Evolutionary conservation across 495 filamentous ascomycete species (phyloP).

Genomic region (Stereocaulon alpinum): DNA sequence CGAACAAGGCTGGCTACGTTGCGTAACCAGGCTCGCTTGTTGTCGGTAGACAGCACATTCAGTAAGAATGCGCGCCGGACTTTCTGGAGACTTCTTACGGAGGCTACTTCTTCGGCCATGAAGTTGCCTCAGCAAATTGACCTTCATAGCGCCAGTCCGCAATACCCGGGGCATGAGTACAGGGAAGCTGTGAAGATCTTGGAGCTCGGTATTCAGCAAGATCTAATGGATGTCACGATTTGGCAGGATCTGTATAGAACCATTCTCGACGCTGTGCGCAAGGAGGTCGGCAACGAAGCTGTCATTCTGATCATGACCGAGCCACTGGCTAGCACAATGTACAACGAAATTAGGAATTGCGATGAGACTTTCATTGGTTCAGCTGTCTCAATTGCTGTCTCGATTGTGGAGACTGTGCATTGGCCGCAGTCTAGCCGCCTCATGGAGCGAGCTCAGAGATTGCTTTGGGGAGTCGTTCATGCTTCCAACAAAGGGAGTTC

Average conservation of each 20-base stretch:
- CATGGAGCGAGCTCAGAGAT: constrained; percentile 45
- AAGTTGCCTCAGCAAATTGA: constrained; percentile 2
- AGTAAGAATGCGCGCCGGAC: neutral
- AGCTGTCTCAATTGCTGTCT: constrained; percentile 16
- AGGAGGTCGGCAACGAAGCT: constrained; percentile 56
- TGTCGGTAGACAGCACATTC: neutral
- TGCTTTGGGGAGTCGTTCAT: constrained; percentile 48
- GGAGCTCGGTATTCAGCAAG: constrained; percentile 46
- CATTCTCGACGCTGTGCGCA: constrained; percentile 46
- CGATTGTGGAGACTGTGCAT: constrained; percentile 24
- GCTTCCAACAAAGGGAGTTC: constrained; percentile 32
- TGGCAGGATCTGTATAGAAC: constrained; percentile 35
- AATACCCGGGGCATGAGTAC: constrained; percentile 39
- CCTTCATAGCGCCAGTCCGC: constrained; percentile 7
- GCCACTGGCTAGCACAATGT: constrained; percentile 50
- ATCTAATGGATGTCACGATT: constrained; percentile 23
- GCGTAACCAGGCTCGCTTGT: constrained; percentile 32
- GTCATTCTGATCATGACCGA: constrained; percentile 55
- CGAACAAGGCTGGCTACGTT: constrained; percentile 37
- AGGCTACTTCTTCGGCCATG: constrained; percentile 25
- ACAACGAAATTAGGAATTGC: constrained; percentile 14
- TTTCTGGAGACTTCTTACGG: constrained; percentile 34
- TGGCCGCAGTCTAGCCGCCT: constrained; percentile 33
- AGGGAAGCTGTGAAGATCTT: constrained; percentile 60
- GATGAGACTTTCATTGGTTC: constrained; percentile 18